Base-by-base conservation (phyloP, 2,329 filamentous ascomycete genomes). In the Fusarium poae region DNA sequence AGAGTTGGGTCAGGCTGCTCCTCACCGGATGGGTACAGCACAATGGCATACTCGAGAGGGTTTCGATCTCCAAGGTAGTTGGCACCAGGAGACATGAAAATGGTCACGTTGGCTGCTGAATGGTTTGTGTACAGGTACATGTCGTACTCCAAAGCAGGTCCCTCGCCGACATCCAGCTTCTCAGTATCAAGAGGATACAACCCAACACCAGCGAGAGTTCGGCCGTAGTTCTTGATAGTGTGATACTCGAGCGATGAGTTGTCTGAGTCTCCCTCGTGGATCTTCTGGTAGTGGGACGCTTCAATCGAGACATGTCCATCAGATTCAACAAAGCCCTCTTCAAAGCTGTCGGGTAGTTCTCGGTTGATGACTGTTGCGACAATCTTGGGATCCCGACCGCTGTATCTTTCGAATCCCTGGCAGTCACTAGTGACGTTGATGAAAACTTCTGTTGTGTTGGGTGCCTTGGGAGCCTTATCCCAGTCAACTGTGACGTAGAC, bases 291-390 rank as follows among this genome's bases (percentile, higher is more conserved):
- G 65, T 88, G 82, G 2, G 82, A 80, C 0, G 82, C 86, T 62
- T 88, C 83, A 46, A 89, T 87, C 15, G 86, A 78, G 23, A 89
- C 79, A 54, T 84, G 80, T n/a, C 81, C 79, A 70, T 91, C 88
- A 0, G 85, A 85, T 76, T 92, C 89, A 45, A 91, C 82, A 65
- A 89, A 91, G 5, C 89, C 89, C 30, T 78, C 60, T 10, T 78
- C 81, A 76, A 90, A 91, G 55, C 79, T 81, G 3, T 78, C 73
- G 0, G 88, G 84, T 2, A 86, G 73, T 2, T 76, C 73, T 8
- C 83, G 82, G 45, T 84, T 81, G 62, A 83, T 81, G 27, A 90
- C 80, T 0, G 88, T 88, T 0, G 90, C 80, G 49, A 86, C 81
- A 3, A 91, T 77, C 13, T 80, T 78, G 0, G 85, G 83, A 4